A percentile compares a stretch with the other conserved stretches of the same genome.
These are phyloP conservation scores for Rickenella mellea DNA, from an alignment of 768 basidiomycete species.

Conservation along the genomic window DNA sequence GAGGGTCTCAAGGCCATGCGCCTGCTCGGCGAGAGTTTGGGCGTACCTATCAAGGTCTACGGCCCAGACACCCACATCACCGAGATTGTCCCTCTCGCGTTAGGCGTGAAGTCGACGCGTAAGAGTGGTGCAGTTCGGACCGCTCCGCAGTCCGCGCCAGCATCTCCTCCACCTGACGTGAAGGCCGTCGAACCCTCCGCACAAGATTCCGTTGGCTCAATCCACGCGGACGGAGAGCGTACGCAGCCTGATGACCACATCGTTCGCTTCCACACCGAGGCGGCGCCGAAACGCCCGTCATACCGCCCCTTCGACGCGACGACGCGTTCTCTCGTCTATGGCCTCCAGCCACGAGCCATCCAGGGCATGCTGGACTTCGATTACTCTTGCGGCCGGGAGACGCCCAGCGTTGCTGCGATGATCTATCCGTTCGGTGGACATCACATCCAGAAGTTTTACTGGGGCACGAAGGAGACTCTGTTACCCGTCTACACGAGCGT, in stretches of 20 bases:
- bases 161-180: slow-evolving; percentile 30
- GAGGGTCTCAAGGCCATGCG: slow-evolving; percentile 98
- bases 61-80: slow-evolving; percentile 99
- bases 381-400: slow-evolving; percentile 88
- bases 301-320: slow-evolving; percentile 88
- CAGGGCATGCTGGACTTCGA: slow-evolving; percentile 99
- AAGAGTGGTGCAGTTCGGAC: slow-evolving; percentile 21
- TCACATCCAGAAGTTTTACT: slow-evolving; percentile 99
- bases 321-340: slow-evolving; percentile 97
- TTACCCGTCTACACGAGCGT: slow-evolving; percentile 94
- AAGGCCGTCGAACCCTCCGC: slow-evolving; percentile 24
- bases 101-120: slow-evolving; percentile 65
- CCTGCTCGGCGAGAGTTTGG: slow-evolving; percentile 89
- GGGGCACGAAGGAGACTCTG: slow-evolving; percentile 98
- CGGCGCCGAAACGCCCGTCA: slow-evolving; percentile 48
- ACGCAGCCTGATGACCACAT: slow-evolving; percentile 84
- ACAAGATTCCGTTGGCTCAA: slow-evolving; percentile 45
- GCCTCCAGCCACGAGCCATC: slow-evolving; percentile 97
- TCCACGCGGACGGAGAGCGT: slow-evolving; percentile 71
- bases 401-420: slow-evolving; percentile 96
- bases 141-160: slow-evolving; percentile 38
- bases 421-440: slow-evolving; percentile 99
- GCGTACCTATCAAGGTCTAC: slow-evolving; percentile 93
- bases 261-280: slow-evolving; percentile 67
- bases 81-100: slow-evolving; percentile 96